Evolutionary conservation across 2,329 filamentous ascomycete species (phyloP), one percentile per base, ranked within the genome.

Genomic region (Cyclaneusma minus): DNA sequence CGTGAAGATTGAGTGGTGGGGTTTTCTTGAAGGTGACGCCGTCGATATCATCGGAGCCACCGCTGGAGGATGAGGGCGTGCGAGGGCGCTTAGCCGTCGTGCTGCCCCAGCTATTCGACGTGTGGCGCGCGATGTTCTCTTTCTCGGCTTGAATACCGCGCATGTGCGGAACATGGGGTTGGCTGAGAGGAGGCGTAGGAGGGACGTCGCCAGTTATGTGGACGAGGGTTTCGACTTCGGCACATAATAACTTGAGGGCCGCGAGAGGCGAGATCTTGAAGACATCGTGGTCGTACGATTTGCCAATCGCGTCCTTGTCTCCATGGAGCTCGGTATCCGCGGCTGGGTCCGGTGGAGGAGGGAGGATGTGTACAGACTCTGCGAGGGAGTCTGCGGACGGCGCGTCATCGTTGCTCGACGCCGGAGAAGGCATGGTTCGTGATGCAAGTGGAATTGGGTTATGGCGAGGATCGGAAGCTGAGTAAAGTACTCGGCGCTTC

Each of bases 211-310:
- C 78, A 2, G 77, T 81, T 31, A 75, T 60, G 35, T 66, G 64
- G 15, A 83, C 75, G 27, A 89, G 61, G 4, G 69, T 62, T 41
- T 84, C 77, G 33, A 84, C 58, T 31, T 69, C 69, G 20, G 69
- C 62, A 38, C 74, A 74, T n/a, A 95, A 64, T 35, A 92, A 58
- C 43, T 76, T 79, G 43, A 95, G 64, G 4, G 85, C 85, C 3
- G 72, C 72, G 27, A 75, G 60, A 3, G 83, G 71, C 1, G 71
- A 57, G 32, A 94, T 62, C 27, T 67, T 67, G 52, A 79, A 80
- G 34, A 92, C 64, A 47, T 84, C 75, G 50, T 79, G 62, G 31
- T 36, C 34, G 22, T 43, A 34, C 25, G 42, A 38, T 30, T 43
- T 29, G 9, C 21, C 20, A 7, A 32, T 13, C 8, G 36, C 33